A percentile compares a stretch with the other conserved stretches of the same genome.
phyloP scores from a whole-genome alignment of 108 stramenopile species.

The Fragilariopsis cylindrus region DNA sequence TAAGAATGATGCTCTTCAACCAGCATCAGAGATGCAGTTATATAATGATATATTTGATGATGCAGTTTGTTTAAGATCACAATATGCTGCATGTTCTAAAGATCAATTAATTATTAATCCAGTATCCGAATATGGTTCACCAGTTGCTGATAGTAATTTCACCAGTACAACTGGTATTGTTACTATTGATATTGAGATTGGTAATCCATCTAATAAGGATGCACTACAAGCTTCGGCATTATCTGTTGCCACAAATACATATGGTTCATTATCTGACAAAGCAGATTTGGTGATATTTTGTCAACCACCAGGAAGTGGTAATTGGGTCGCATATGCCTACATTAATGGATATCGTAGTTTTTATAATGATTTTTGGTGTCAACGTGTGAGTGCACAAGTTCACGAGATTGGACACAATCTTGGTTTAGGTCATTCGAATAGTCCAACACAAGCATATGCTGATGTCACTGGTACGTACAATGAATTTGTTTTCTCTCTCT shows the following conservation, averaged over 20 bases:
- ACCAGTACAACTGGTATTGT: too few species aligned
- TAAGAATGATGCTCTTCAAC: too few species aligned
- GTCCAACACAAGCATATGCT: constrained; percentile 20
- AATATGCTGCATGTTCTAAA: constrained; percentile 3
- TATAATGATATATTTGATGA: constrained; percentile 13
- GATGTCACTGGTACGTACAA: constrained; percentile 11
- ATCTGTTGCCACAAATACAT: too few species aligned
- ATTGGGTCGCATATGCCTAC: constrained; percentile 37
- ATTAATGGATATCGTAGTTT: constrained; percentile 32
- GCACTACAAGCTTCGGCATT: too few species aligned
- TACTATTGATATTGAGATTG: too few species aligned
- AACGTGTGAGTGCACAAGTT: constrained; percentile 36
- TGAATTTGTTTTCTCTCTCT: neutral
- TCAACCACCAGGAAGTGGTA: constrained; percentile 36
- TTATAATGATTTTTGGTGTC: constrained; percentile 61
- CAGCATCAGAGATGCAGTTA: neutral
- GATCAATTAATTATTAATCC: neutral
- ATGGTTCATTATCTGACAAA: too few species aligned
- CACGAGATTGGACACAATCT: constrained; percentile 78
- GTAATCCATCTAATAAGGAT: too few species aligned
- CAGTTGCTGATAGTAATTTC: too few species aligned
- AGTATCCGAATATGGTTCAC: neutral
- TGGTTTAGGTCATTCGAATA: constrained; percentile 50
- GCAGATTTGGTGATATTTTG: constrained; percentile 60
- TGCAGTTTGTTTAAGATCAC: neutral